Conservation (phyloP, 2,329 filamentous ascomycete genomes). For the Hirsutella thompsonii region DNA sequence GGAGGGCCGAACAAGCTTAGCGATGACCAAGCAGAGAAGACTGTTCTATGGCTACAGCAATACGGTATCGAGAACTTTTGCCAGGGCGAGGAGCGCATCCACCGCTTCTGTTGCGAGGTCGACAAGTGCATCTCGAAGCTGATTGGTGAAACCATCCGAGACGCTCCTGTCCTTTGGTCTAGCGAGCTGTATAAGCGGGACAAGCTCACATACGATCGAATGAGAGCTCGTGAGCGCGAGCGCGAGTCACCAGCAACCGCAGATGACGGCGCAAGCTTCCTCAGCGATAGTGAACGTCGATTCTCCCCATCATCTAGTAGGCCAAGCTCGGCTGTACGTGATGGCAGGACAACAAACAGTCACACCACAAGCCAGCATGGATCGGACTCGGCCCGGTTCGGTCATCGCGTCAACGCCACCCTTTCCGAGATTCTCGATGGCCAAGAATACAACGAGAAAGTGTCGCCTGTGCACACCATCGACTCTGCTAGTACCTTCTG, state of each 20-base stretch:
- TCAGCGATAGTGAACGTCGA: conserved; percentile 41
- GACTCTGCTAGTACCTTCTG: conserved; percentile 75
- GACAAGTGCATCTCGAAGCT: conserved; percentile 76
- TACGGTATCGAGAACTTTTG: conserved; percentile 87
- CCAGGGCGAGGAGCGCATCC: conserved; percentile 85
- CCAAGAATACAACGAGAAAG: conserved; percentile 56
- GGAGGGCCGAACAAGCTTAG: conserved; percentile 90
- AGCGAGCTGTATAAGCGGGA: conserved; percentile 80
- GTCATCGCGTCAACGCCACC: conserved; percentile 40
- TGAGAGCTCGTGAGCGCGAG: conserved; percentile 30
- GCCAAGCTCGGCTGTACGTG: conserved; percentile 39
- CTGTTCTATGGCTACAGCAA: conserved; percentile 67
- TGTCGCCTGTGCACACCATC: conserved; percentile 56
- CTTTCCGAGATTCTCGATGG: conserved; percentile 56
- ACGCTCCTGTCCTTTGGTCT: conserved; percentile 83
- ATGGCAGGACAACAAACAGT: conserved; percentile 51
- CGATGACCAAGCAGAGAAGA: conserved; percentile 87
- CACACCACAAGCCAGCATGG: conserved; percentile 62
- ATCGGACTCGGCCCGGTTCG: conserved; percentile 55
- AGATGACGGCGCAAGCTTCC: conserved; percentile 39
- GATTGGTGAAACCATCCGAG: conserved; percentile 70
- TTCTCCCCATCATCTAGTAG: conserved; percentile 29
- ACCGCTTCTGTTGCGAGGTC: conserved; percentile 84
- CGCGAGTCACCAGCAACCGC: conserved; percentile 30
- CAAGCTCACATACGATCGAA: conserved; percentile 44